Base-by-base conservation (phyloP, 2,329 filamentous ascomycete genomes). In the Curvularia verruculosa region DNA sequence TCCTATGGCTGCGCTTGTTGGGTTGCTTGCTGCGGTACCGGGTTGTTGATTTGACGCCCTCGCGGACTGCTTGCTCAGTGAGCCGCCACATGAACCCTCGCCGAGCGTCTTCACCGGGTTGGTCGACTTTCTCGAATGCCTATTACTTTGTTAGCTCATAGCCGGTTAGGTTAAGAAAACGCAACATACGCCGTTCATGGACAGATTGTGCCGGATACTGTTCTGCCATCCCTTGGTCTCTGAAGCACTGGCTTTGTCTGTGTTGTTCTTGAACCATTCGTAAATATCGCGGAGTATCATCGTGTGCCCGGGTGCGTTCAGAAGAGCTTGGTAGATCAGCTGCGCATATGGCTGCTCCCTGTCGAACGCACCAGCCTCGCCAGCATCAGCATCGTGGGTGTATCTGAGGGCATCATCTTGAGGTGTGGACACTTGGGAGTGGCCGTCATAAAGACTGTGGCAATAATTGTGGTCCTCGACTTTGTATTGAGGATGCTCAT, bases 171-270 rank as follows among this genome's bases (percentile, higher is more conserved):
- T 21, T 10, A 23, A 56, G 29, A 46, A 19, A 40, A 15, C 41
- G 5, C 28, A 23, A 59, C 87, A 78, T 85, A 97, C 94, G 59
- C 84, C 84, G 68, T 98, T 98, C 93, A 98, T 97, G 46, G 92
- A 96, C 7, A 98, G 81, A 67, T 98, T 98, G 75, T 98, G 94
- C 2, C 94, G 86, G 63, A 98, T 96, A 73, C 91, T 96, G 76
- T 97, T 98, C 78, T 94, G 90, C 94, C 94, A 98, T 9, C 93
- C 94, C 43, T 76, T 79, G 4, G 76, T 78, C 49, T 75, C 73
- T 7, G 81, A 82, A 44, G 83, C 83, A 50, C 82, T 86, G 4
- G 85, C 86, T 75, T 95, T 96, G 64, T 85, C 84, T 2, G 92
- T 96, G 70, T 96, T 88, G 26, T 88, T 83, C 40, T 85, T 82